phyloP scores from a whole-genome alignment of 352 stramenopile species.

The Globisporangium heterothallicum region DNA sequence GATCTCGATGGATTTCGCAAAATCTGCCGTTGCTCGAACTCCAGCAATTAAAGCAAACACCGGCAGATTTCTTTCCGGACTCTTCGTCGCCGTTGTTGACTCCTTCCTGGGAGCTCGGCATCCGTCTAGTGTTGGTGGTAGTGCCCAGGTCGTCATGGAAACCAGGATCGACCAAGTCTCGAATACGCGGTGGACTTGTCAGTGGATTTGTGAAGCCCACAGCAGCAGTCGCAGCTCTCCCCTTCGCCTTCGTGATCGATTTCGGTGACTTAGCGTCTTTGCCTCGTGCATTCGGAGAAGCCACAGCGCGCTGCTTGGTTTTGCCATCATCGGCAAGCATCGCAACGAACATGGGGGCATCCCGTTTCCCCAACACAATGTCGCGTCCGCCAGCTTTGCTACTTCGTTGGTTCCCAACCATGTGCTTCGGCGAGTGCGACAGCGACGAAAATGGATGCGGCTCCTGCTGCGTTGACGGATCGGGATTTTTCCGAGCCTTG shows the following conservation, averaged over 20 bases:
- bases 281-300: too few relatives aligned
- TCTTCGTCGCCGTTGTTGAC: background rate
- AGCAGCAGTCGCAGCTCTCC: too few relatives aligned
- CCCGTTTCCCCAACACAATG: conserved; percentile 58
- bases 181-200: conserved; percentile 46
- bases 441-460: too few relatives aligned
- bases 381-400: conserved; percentile 29
- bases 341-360: conserved; percentile 56
- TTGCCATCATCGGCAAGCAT: conserved; percentile 32
- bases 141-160: conserved; percentile 36
- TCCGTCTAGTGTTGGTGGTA: background rate
- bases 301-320: background rate
- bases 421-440: background rate
- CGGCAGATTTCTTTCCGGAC: background rate
- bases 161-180: conserved; percentile 67
- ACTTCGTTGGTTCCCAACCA: background rate
- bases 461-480: conserved; percentile 4
- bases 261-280: conserved; percentile 4
- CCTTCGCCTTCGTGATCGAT: conserved; percentile 13
- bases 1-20: conserved; percentile 62
- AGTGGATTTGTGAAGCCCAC: conserved; percentile 13
- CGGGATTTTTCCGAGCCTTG: conserved; percentile 10
- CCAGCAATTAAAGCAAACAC: conserved; percentile 93
- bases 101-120: background rate
- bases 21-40: conserved; percentile 79